phyloP scores from a whole-genome alignment of 2,329 filamentous ascomycete species.

The Colletotrichum salicis region DNA sequence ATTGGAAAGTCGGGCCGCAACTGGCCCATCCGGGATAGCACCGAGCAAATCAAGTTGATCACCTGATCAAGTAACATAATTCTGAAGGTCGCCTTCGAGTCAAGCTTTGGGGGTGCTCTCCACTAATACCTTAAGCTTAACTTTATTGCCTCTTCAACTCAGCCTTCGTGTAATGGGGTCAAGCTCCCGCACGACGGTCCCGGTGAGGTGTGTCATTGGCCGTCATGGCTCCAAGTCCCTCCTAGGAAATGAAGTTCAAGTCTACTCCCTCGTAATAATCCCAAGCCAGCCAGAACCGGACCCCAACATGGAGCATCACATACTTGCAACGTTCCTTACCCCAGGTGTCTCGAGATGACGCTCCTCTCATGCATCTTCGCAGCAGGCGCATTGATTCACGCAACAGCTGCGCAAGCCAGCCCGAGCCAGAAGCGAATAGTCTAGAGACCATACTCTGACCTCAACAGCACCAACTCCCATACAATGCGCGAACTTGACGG shows the following conservation, averaged over 20 bases:
- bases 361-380: not conserved
- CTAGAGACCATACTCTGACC: not conserved
- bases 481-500: conserved; percentile 49
- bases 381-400: not conserved
- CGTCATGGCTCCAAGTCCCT: rapidly evolving
- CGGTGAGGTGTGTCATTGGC: not conserved
- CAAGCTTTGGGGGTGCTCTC: not conserved
- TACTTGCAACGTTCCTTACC: not conserved
- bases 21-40: conserved; percentile 92
- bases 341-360: not conserved
- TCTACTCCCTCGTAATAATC: not conserved
- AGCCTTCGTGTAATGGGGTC: not conserved
- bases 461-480: conserved; percentile 35
- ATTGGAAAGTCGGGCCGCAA: conserved; percentile 91
- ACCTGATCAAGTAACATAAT: conserved; percentile 43
- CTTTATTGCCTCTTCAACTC: not conserved
- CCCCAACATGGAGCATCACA: not conserved
- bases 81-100: not conserved
- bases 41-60: conserved; percentile 85
- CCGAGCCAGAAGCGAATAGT: not conserved
- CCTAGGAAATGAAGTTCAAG: not conserved
- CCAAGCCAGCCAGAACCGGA: not conserved
- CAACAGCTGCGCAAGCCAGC: not conserved
- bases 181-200: not conserved
- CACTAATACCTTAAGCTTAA: not conserved